Conservation (phyloP, 768 basidiomycete species). For the Scleroderma bovista region DNA sequence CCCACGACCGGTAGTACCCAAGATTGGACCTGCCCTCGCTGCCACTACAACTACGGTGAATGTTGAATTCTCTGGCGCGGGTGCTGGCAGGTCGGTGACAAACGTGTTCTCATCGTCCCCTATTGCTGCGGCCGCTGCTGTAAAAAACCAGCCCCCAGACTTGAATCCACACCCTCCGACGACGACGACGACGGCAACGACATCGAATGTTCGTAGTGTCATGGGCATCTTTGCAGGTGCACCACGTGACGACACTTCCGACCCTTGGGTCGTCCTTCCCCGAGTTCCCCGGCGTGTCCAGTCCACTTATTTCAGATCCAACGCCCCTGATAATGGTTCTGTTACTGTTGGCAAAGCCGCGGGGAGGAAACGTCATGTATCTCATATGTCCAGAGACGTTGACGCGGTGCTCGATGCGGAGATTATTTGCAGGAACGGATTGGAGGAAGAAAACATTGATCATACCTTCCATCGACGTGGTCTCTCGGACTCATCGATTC, state of each 20-base stretch:
- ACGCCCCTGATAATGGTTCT: slow-evolving; percentile 21
- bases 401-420: slow-evolving; percentile 73
- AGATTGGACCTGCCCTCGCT: slow-evolving; percentile 77
- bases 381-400: slow-evolving; percentile 56
- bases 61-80: slow-evolving; percentile 86
- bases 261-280: slow-evolving; percentile 73
- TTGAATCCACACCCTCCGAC: slow-evolving; percentile 1
- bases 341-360: slow-evolving; percentile 19
- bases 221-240: slow-evolving; percentile 95
- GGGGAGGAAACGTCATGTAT: slow-evolving; percentile 10
- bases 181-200: slow-evolving; percentile 5
- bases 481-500: slow-evolving; percentile 89
- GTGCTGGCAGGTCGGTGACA: slow-evolving; percentile 51
- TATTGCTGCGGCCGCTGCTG: slow-evolving; percentile 14
- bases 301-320: slow-evolving; percentile 15
- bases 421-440: slow-evolving; percentile 23
- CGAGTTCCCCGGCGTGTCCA: slow-evolving; percentile 28
- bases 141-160: slow-evolving; percentile 6
- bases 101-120: slow-evolving; percentile 32
- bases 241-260: slow-evolving; percentile 42
- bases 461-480: slow-evolving; percentile 73
- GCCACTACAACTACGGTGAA: slow-evolving; percentile 92
- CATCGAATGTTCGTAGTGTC: slow-evolving; percentile 35
- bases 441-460: slow-evolving; percentile 42
- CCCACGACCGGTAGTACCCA: slow-evolving; percentile 65